phyloP scores from a whole-genome alignment of 2,329 filamentous ascomycete species.

The Scedosporium apiospermum region DNA sequence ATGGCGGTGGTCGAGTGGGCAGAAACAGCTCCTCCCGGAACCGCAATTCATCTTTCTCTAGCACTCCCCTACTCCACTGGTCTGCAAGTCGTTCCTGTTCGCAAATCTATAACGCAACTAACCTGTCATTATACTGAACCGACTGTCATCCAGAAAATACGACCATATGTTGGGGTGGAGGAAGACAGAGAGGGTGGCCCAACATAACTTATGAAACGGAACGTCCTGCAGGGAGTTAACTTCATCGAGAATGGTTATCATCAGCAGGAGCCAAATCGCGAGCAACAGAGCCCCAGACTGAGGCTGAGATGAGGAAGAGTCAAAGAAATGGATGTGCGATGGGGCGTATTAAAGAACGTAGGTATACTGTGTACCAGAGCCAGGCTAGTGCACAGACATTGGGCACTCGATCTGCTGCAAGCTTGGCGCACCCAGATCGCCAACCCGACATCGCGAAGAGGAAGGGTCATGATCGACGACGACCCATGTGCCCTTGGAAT shows the following conservation, averaged over 20 bases:
- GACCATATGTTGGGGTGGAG: background rate
- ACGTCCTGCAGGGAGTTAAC: no score
- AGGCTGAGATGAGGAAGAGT: no score
- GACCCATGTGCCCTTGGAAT: slow-evolving; percentile 4
- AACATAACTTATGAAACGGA: background rate
- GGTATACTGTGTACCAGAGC: no score
- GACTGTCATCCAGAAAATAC: background rate
- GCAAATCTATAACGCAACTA: background rate
- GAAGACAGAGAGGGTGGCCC: background rate
- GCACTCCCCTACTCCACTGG: background rate
- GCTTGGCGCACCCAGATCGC: background rate
- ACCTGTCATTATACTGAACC: background rate
- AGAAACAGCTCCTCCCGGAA: background rate
- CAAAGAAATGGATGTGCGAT: no score
- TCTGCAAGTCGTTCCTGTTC: background rate
- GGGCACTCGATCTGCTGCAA: slow-evolving; percentile 1
- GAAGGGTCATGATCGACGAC: slow-evolving; percentile 4
- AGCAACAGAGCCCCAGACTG: no score
- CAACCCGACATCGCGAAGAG: background rate
- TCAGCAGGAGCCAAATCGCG: no score
- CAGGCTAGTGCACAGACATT: background rate
- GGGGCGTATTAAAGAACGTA: background rate
- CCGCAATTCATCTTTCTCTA: background rate
- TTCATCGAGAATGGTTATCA: no score
- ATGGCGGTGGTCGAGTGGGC: background rate